Base-by-base conservation (phyloP, 2,329 filamentous ascomycete genomes). In the Pyrenophora tritici-repentis region DNA sequence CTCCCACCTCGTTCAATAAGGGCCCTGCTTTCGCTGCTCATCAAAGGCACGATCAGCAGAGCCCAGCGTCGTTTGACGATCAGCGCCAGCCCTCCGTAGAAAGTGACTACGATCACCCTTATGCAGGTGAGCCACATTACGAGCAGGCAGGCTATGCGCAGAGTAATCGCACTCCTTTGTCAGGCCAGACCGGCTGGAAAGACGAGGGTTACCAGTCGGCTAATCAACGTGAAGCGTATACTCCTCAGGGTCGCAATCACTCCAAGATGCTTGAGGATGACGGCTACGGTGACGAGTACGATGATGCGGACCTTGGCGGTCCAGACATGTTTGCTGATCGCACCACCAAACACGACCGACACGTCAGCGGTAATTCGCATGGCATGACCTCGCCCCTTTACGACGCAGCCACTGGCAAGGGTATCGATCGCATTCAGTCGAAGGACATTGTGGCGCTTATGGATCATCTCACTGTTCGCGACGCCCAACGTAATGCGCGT, bases 401-500 rank as follows among this genome's bases (percentile, higher is more conserved):
- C 67, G 94, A 99, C 70, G 86, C 90, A 52, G 84, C 92, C 3
- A 96, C 90, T 1, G 93, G 93, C 44, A 86, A 85, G 56, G 92
- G 91, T 29, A 89, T 96, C 44, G 92, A 97, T 61, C 83, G 88
- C 40, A 97, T 99, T 43, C 88, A 97, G 71, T 96, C 91, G 38
- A 94, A 95, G 76, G 94, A 99, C 68, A 95, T 99, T 64, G 89
- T 99, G 58, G 91, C 93, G 18, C 79, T 99, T 54, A 99, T 99
- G 94, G 93, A 99, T 70, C 94, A 99, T 74, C 86, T 99, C 56
- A 97, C 95, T 71, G 94, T 97, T 57, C 88, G 94, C 31, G 94
- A 99, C 76, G 94, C 93, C 34, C 93, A 97, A 76, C 87, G 94
- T 53, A 97, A 94, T 74, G 94, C 94, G 38, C 85, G 94, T 37